Evolutionary conservation across 768 basidiomycete genomes (phyloP).

Genomic region (Rhodotorula graminis): DNA sequence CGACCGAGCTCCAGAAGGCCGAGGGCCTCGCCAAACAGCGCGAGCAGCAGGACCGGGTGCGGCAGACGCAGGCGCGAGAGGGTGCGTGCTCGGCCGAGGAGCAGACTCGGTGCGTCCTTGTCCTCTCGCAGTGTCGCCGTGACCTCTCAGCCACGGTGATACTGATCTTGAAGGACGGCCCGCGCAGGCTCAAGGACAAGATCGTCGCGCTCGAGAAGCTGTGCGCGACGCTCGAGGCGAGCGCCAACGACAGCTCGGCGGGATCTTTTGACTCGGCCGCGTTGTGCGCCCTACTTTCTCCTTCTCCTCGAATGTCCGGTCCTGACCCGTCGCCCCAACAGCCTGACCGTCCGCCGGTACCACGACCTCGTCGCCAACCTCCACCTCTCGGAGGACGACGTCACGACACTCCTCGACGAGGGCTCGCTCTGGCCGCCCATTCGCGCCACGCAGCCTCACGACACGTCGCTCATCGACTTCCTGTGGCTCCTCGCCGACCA

Average conservation of each 20-base stretch:
- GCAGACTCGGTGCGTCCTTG: not conserved
- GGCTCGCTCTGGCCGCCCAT: not conserved
- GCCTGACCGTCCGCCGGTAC: not conserved
- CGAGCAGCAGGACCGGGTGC: not conserved
- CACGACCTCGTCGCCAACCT: slow-evolving; percentile 14
- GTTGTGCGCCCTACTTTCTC: not conserved
- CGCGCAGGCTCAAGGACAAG: not conserved
- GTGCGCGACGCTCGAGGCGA: not conserved
- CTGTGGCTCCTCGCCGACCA: slow-evolving; percentile 18
- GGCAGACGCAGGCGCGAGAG: not conserved
- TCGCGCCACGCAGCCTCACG: not conserved
- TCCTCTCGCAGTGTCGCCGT: too few relatives aligned
- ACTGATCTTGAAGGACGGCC: too few relatives aligned
- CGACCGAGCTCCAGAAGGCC: not conserved
- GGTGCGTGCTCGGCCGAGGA: not conserved
- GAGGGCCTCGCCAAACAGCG: not conserved
- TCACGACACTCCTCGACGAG: not conserved
- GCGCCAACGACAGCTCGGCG: too few relatives aligned
- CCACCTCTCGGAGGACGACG: slow-evolving; percentile 14
- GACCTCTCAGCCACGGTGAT: too few relatives aligned
- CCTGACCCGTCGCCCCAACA: not conserved
- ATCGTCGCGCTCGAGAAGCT: not conserved
- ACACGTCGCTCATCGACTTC: slow-evolving; percentile 1
- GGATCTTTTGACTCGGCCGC: not conserved
- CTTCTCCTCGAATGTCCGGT: not conserved